Evolutionary conservation across 805 yeast species (phyloP).

Genomic region (Cyberlindnera meyerae): DNA sequence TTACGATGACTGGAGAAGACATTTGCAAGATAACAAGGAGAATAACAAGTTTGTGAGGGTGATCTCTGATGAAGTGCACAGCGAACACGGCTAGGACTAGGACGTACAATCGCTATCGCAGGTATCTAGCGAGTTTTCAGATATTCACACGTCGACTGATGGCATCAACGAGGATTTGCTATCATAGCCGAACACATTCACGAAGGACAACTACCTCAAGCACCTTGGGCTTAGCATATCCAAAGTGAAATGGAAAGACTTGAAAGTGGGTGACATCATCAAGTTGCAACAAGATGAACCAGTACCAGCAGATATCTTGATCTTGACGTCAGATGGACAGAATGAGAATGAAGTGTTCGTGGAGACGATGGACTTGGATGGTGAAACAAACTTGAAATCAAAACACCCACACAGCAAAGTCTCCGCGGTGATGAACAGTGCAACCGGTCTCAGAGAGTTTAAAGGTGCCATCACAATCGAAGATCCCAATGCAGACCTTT

Average conservation of each 20-base stretch:
- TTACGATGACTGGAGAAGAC: slow-evolving; percentile 87
- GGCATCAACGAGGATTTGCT: slow-evolving; percentile 7
- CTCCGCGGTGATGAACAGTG: slow-evolving; percentile 44
- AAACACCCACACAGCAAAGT: slow-evolving; percentile 64
- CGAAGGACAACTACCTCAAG: slow-evolving; percentile 27
- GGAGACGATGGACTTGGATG: slow-evolving; percentile 97
- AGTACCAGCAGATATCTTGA: slow-evolving; percentile 86
- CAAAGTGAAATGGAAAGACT: slow-evolving; percentile 59
- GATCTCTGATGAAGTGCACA: slow-evolving; percentile 27
- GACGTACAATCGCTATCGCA: neutral
- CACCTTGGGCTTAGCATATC: slow-evolving; percentile 18
- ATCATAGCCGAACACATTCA: slow-evolving; percentile 22
- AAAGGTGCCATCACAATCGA: slow-evolving; percentile 62
- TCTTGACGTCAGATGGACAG: slow-evolving; percentile 59
- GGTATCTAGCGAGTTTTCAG: slow-evolving; percentile 8
- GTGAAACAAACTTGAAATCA: slow-evolving; percentile 88
- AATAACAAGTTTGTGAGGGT: slow-evolving; percentile 53
- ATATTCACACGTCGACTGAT: neutral
- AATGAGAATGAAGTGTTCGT: slow-evolving; percentile 61
- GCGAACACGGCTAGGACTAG: neutral
- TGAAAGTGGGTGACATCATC: slow-evolving; percentile 85
- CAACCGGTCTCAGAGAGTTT: slow-evolving; percentile 44
- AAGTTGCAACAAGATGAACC: slow-evolving; percentile 75
- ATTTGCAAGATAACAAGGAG: slow-evolving; percentile 78
- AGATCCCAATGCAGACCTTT: slow-evolving; percentile 88